Evolutionary conservation across 1,284 basidiomycete genomes (phyloP), one percentile per base, ranked within the genome.

Genomic region (Papiliotrema terrestris): DNA sequence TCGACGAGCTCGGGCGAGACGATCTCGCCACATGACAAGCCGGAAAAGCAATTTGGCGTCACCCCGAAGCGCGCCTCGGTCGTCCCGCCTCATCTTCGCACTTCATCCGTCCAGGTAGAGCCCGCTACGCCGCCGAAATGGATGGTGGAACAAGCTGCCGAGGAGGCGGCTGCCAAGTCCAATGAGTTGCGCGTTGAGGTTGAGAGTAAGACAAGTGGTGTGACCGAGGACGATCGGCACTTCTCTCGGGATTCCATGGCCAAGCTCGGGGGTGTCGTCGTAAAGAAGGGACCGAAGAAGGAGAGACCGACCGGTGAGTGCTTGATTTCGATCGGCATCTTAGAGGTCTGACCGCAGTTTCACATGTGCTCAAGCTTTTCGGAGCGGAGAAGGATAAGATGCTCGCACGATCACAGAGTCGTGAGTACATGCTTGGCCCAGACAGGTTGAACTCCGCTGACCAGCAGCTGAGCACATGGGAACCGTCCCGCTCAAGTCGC

Each of bases 141-240:
- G 62, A 63, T 68, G 56, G 61, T 63, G 35, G 62, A 67, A n/a
- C 67, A 72, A 37, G 72, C 70, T 8, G 69, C 68, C 38, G 65
- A 65, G 47, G 6, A 11, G 29, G 58, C 56, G 22, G 57, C 68
- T 23, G 54, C 43, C 26, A 42, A 49, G 41, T 66, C 65, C 23
- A 59, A 63, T 45, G 55, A 49, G 41, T 58, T 58, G 11, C 20
- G n/a, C 25, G 26, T 20, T 17, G 43, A 15, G 60, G 45, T 62
- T 32, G 61, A 59, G 26, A 58, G 63, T 38, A 49, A 58, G 26
- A 54, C 57, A 45, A 51, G 29, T 29, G 60, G 55, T 53, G 42
- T 29, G 20, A 13, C 14, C 8, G 25, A 23, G 29, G 22, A 9
- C 23, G 36, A 38, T 2, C 26, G 35, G 20, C 20, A 39, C n/a